Evolutionary conservation across 768 basidiomycete species (phyloP).

Genomic region (Kwoniella bestiolae): DNA sequence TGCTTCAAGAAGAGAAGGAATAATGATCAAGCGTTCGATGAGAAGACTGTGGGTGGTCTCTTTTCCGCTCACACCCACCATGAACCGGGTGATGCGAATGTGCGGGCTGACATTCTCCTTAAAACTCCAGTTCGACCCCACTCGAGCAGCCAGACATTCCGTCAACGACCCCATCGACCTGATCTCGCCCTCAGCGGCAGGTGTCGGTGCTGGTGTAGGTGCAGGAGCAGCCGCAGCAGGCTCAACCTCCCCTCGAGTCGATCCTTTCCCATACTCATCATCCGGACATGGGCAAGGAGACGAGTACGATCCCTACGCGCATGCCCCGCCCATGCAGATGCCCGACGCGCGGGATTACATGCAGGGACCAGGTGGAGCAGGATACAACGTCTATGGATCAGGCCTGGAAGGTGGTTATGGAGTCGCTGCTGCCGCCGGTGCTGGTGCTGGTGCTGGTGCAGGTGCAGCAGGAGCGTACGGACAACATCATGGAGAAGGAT

Average conservation of each 20-base stretch:
- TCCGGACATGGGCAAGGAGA: constrained; percentile 6
- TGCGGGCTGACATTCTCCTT: not conserved
- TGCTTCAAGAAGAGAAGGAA: constrained; percentile 33
- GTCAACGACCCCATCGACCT: constrained; percentile 49
- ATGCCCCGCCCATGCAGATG: constrained; percentile 45
- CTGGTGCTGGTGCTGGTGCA: constrained; percentile 33
- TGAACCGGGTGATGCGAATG: not conserved
- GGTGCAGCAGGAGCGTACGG: constrained; percentile 11
- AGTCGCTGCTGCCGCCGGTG: constrained; percentile 30
- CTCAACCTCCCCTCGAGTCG: constrained; percentile 33
- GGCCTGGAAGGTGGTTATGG: constrained; percentile 46
- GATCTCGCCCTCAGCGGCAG: constrained; percentile 43
- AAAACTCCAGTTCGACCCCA: constrained; percentile 42
- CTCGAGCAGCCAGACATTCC: constrained; percentile 43
- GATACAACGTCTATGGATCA: constrained; percentile 32
- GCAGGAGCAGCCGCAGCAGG: not conserved
- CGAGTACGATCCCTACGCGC: constrained; percentile 38
- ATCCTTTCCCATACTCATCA: constrained; percentile 46
- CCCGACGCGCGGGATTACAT: constrained; percentile 46
- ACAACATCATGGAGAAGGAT: not conserved
- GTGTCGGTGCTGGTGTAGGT: constrained; percentile 26
- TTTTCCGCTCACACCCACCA: not conserved
- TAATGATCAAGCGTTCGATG: constrained; percentile 49
- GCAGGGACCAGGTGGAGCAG: constrained; percentile 11
- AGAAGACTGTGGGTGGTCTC: constrained; percentile 50